Base-by-base conservation (phyloP, 768 basidiomycete species). In the Suillus subaureus region DNA sequence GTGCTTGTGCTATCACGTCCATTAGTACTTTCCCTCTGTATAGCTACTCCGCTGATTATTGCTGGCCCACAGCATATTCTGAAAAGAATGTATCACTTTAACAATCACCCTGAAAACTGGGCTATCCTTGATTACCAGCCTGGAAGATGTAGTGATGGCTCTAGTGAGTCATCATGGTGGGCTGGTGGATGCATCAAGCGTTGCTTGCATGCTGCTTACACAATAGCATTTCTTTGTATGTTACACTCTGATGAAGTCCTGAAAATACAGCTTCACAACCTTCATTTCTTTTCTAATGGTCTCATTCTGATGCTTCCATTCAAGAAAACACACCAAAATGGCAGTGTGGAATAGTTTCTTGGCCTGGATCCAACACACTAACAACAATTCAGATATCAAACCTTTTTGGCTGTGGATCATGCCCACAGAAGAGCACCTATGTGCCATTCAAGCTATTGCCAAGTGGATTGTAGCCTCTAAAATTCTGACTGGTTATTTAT, bases 171-270 rank as follows among this genome's bases (percentile, higher is more conserved):
- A 71, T 0, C 62, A 75, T 42, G 23, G 71, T 79, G 78, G 78
- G 76, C 73, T 43, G 78, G 79, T 9, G 69, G 71, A 8, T 61
- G 70, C 4, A 70, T 69, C 8, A 66, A 74, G 1, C 64, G 62
- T 13, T 71, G 77, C 26, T 69, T 79, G 1, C 73, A 75, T 13
- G 73, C 76, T 0, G 74, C 75, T 4, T 80, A 79, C 51, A 71
- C 72, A 1, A 55, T 79, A 23, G 70, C 78, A 4, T 80, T 79
- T 58, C n/a, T 75, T 0, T 80, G 78, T 45, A 55, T 80, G 12
- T 68, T 79, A 1, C 73, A 75, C 4, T 71, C 75, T 61, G 78
- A 79, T 57, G 78, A 80, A 58, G 78, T 76, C 5, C 68, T 80
- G 0, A 79, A 78, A 45, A 76, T 79, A 13, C 68, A 74, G 37